A percentile compares a stretch with the other conserved stretches of the same genome.
Evolutionary conservation across 2,329 filamentous ascomycete genomes (phyloP).

Genomic region (Xylaria sp.): DNA sequence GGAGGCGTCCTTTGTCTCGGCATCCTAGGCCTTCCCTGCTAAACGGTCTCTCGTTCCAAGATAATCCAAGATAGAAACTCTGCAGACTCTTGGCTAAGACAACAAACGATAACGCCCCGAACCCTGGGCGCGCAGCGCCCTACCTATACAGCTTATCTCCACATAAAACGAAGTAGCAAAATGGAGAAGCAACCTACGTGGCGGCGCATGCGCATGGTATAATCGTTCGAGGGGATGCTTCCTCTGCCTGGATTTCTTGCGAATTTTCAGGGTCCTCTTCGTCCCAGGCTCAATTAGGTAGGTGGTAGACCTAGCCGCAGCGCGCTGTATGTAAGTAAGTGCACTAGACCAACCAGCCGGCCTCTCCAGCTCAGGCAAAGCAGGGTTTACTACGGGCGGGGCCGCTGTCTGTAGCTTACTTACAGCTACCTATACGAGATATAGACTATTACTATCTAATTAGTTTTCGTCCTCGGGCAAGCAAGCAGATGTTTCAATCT

Average conservation of each 20-base stretch:
- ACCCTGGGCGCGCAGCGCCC: neutral
- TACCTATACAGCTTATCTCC: neutral
- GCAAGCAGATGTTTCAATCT: neutral
- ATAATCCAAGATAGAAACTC: neutral
- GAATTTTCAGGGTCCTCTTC: slow-evolving; percentile 17
- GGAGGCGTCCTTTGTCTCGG: slow-evolving; percentile 5
- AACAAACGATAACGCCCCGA: slow-evolving; percentile 1
- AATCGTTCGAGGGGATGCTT: slow-evolving; percentile 2
- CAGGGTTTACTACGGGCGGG: slow-evolving; percentile 11
- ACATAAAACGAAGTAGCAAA: slow-evolving; percentile 3
- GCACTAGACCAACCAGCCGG: neutral
- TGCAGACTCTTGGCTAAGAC: neutral
- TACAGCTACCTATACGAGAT: neutral
- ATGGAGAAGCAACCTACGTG: slow-evolving; percentile 6
- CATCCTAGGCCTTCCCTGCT: neutral
- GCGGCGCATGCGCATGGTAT: slow-evolving; percentile 7
- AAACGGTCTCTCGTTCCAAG: neutral
- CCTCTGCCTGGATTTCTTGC: neutral
- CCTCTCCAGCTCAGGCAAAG: slow-evolving; percentile 5
- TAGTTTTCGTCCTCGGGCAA: neutral
- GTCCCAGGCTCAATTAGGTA: slow-evolving; percentile 13
- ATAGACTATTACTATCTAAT: neutral
- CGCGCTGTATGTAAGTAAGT: neutral
- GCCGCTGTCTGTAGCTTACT: slow-evolving; percentile 11
- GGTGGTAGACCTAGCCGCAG: slow-evolving; percentile 4